A percentile compares a stretch with the other conserved stretches of the same genome.
These are phyloP conservation scores for Talaromyces sp. DNA, from an alignment of 2,329 filamentous ascomycete species.

Conservation along the genomic window DNA sequence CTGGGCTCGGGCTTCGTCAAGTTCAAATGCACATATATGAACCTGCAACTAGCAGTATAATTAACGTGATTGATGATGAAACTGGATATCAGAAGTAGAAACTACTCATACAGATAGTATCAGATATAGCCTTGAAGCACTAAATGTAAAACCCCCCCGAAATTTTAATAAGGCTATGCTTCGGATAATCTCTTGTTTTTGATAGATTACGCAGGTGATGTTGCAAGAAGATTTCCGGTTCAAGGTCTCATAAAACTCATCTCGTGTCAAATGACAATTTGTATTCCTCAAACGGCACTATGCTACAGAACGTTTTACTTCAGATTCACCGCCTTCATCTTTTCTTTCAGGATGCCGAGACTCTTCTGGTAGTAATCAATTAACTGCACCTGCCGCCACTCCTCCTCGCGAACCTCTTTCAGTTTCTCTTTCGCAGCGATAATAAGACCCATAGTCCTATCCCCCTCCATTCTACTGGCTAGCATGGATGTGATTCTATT, in stretches of 20 bases:
- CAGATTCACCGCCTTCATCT: no score
- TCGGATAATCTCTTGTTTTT: neutral
- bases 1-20: slow-evolving; percentile 2
- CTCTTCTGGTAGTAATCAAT: no score
- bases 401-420: no score
- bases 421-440: neutral
- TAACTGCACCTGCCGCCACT: no score
- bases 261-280: no score
- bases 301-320: no score
- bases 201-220: neutral
- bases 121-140: neutral
- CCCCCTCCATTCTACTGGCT: no score
- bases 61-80: neutral
- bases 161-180: slow-evolving; percentile 8
- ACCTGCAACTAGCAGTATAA: neutral
- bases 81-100: slow-evolving; percentile 2
- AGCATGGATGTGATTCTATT: no score
- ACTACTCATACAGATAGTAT: slow-evolving; percentile 4
- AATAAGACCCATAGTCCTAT: no score
- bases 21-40: slow-evolving; percentile 6
- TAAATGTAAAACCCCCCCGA: neutral
- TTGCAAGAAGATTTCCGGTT: neutral
- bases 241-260: no score
- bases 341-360: no score
- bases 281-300: no score